Evolutionary conservation across 495 filamentous ascomycete species (phyloP), one percentile per base, ranked within the genome.

Genomic region (Aspergillus steynii): DNA sequence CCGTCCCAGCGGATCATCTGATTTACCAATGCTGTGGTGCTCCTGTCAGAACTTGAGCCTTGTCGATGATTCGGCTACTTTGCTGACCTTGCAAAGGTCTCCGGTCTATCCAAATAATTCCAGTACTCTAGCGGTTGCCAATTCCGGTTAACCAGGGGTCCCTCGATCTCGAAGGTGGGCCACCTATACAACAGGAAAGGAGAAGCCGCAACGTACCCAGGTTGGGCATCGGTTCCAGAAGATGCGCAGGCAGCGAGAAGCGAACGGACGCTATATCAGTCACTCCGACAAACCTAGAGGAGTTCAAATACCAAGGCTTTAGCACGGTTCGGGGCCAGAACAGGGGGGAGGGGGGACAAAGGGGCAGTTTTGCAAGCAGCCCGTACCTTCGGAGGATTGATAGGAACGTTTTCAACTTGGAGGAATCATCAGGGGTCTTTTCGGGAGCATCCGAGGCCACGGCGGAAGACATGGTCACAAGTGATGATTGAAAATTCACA

Each of bases 91-190:
- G 92, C 86, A 75, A 99, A 99, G 47, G 93, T 91, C 75, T 96
- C 96, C 6, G 95, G 95, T 63, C 92, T 86, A 73, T 99, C 95
- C 71, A 99, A 81, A 68, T 99, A 99, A 65, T 95, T 93, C 95
- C 95, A 99, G 76, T 99, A 99, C 80, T 99, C 95, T 90, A 59
- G 34, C 29, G 47, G 51, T 28, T 56, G 29, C 32, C 34, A 59
- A 57, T 46, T 53, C 58, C 55, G 59, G 62, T 69, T 53, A 66
- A 68, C 50, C 10, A 32, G 49, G 37, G 20, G 37, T 34, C 28
- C 31, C 3, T 31, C 31, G 29, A 31, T 29, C 47, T 26, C 15
- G 3, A 15, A 28, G 14, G 4, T 27, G 29, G n/a, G 34, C 28
- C 15, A 51, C 37, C 37, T 42, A 10, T 1, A 10, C 7, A 14